A percentile compares a stretch with the other conserved stretches of the same genome.
phyloP scores from a whole-genome alignment of 768 basidiomycete species.

The Tricholoma furcatifolium region DNA sequence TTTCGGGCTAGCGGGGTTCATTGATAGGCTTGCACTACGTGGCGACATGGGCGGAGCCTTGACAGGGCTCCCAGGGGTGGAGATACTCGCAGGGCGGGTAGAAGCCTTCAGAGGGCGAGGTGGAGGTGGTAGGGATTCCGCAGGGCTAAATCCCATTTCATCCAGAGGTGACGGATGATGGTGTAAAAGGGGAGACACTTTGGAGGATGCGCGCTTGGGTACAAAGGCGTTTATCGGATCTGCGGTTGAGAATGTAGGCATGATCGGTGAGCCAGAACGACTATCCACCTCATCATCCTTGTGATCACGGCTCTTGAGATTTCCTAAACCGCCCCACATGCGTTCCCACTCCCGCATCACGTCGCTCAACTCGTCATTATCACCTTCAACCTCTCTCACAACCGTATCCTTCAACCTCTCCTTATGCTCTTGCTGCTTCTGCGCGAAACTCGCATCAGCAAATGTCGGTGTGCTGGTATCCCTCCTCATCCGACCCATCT shows the following conservation, averaged over 20 bases:
- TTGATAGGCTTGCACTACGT: neutral
- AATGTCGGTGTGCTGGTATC: slow-evolving; percentile 1
- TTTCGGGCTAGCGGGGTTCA: slow-evolving; percentile 3
- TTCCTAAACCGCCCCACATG: slow-evolving; percentile 4
- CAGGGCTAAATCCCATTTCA: neutral
- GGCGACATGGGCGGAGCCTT: neutral
- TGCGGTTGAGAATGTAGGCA: slow-evolving; percentile 49
- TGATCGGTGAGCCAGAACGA: slow-evolving; percentile 36
- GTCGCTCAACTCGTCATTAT: neutral
- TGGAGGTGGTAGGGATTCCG: slow-evolving; percentile 19
- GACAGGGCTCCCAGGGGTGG: slow-evolving; percentile 9
- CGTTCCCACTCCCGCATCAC: slow-evolving; percentile 6
- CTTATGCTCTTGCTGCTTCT: neutral
- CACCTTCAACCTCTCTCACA: neutral
- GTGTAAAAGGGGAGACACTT: slow-evolving; percentile 3
- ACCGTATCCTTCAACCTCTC: neutral
- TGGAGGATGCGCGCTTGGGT: slow-evolving; percentile 9
- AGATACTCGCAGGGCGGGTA: slow-evolving; percentile 12
- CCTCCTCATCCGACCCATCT: neutral
- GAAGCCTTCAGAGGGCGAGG: slow-evolving; percentile 27
- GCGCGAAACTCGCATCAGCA: neutral
- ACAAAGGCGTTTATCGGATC: slow-evolving; percentile 47
- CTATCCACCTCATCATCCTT: slow-evolving; percentile 4
- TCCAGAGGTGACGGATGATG: neutral
- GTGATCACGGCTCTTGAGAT: neutral